phyloP scores from a whole-genome alignment of 768 basidiomycete species.

The Podaxis sp. region DNA sequence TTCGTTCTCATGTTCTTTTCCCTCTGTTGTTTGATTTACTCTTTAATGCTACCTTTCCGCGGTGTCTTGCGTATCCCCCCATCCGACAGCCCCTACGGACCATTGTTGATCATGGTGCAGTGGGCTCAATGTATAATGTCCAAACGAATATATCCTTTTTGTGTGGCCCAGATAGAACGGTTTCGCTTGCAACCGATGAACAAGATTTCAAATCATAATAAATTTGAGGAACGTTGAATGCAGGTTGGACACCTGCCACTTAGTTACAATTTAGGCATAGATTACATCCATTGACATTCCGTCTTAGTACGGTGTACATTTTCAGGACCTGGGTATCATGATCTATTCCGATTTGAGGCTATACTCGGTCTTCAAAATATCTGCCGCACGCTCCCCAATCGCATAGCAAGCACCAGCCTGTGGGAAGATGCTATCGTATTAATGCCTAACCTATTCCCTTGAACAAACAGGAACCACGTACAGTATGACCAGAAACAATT shows the following conservation, averaged over 20 bases:
- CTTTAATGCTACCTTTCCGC: not conserved
- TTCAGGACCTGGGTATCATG: not conserved
- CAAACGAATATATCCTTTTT: constrained; percentile 1
- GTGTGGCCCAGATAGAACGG: not conserved
- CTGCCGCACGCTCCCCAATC: constrained; percentile 30
- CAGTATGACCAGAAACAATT: constrained; percentile 19
- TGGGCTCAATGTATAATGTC: not conserved
- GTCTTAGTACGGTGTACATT: not conserved
- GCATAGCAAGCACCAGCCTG: constrained; percentile 32
- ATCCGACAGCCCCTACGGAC: not conserved
- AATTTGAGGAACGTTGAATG: too few species aligned
- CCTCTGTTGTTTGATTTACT: not conserved
- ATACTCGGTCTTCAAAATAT: constrained; percentile 29
- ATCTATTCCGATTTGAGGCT: not conserved
- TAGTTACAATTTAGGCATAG: not conserved
- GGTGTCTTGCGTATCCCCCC: not conserved
- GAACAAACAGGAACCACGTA: not conserved
- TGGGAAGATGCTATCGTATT: not conserved
- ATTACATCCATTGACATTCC: not conserved
- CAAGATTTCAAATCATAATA: not conserved
- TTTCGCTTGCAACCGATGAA: not conserved
- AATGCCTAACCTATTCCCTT: not conserved
- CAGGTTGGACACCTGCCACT: too few species aligned
- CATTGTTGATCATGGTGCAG: constrained; percentile 11
- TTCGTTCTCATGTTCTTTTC: not conserved